Base-by-base conservation (phyloP, 768 basidiomycete genomes). In the Astraeus odoratus region DNA sequence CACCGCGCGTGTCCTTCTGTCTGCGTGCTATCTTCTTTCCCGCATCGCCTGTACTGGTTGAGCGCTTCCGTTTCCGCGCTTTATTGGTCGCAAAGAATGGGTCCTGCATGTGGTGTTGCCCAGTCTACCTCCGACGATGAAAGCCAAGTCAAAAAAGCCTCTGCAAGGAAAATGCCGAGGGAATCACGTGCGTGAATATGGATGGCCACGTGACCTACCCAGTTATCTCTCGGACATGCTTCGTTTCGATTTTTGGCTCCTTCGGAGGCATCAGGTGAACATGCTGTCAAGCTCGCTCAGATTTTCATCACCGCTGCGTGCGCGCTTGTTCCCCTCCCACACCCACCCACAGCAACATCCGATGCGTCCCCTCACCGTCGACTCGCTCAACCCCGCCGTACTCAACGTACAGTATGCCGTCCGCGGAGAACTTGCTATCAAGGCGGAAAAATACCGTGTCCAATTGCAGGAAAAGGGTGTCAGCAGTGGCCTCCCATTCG, bases 371-470 rank as follows among this genome's bases (percentile, higher is more conserved):
- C 76, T 95, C 54, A 79, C 84, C 26, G 51, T 76, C 48, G 74
- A 82, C 44, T 74, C 78, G 33, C 79, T 97, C 65, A 97, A 96
- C 67, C 89, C 86, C 2, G 72, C 81, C 47, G 74, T 96, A 38
- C 76, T 80, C 59, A 81, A 88, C 42, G 96, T 97, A 42, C 79
- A 96, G 65, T 99, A 99, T 62, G 95, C 95, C 45, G 95, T 99
- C 23, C 88, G 95, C 44, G 95, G 96, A 39, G 94, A 95, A 67
- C 81, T 98, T 51, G 92, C 95, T 3, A 88, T 97, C 70, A 89
- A 86, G 63, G 91, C 95, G 0, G 93, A 97, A 65, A 70, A 78
- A 43, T 81, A 87, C 54, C 76, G 85, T 44, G 82, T 83, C 41
- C 66, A 73, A 54, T 78, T 98, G 58, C 77, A 80, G 65, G 65